These are phyloP conservation scores for Wakefieldia striispora DNA, from an alignment of 768 basidiomycete genomes.

Conservation along the genomic window DNA sequence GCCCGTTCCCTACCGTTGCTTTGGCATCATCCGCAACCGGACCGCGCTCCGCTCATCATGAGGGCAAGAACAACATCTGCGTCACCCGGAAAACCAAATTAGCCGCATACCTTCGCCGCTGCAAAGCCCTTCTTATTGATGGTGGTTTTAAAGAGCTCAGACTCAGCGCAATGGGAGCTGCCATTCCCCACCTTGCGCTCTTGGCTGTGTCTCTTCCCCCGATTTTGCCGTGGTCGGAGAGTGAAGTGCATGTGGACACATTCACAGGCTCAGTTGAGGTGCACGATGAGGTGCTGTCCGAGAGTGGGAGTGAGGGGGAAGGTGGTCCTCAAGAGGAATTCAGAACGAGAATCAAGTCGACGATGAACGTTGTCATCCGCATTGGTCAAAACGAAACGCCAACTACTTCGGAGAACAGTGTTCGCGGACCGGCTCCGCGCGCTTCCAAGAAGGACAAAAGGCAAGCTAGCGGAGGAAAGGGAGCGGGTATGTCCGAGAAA, in stretches of 20 bases:
- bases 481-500: conserved; percentile 14
- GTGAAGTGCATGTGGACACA: conserved; percentile 62
- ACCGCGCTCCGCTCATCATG: conserved; percentile 71
- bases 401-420: conserved; percentile 13
- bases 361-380: conserved; percentile 56
- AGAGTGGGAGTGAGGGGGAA: conserved; percentile 49
- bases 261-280: conserved; percentile 71
- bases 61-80: conserved; percentile 81
- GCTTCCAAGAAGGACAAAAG: conserved; percentile 8
- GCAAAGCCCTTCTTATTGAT: conserved; percentile 67
- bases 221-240: conserved; percentile 62
- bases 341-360: conserved; percentile 69
- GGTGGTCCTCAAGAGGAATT: conserved; percentile 54
- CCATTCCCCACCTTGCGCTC: conserved; percentile 77
- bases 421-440: background rate
- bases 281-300: conserved; percentile 66
- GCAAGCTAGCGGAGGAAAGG: conserved; percentile 9
- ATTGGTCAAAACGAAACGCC: conserved; percentile 58
- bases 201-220: conserved; percentile 69
- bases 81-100: conserved; percentile 74
- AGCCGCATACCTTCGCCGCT: conserved; percentile 72
- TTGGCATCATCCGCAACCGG: conserved; percentile 76
- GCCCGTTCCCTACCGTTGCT: conserved; percentile 77
- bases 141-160: conserved; percentile 80
- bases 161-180: conserved; percentile 84